A percentile compares a stretch with the other conserved stretches of the same genome.
These are phyloP conservation scores for Eragrostis curvula DNA, from an alignment of 176 grass and related monocot species.

Conservation along the genomic window DNA sequence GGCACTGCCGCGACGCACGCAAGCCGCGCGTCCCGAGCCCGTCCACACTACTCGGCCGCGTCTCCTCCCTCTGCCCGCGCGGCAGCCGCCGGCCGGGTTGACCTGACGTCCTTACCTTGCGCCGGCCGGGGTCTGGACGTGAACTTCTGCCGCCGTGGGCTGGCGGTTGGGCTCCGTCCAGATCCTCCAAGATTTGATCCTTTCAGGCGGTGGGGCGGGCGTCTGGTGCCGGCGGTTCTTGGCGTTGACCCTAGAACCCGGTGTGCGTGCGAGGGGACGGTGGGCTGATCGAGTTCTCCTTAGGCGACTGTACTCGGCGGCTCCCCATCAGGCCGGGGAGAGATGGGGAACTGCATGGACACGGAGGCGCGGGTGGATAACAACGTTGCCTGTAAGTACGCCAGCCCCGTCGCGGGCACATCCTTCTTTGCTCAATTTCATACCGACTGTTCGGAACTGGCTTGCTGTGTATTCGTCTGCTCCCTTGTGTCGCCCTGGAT, in stretches of 20 bases:
- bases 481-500: not conserved
- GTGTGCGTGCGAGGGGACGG: not conserved
- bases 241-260: not conserved
- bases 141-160: not conserved
- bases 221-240: not conserved
- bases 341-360: slow-evolving; percentile 86
- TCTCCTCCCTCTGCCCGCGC: not conserved
- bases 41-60: not conserved
- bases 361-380: slow-evolving; percentile 36
- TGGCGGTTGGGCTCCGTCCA: not conserved
- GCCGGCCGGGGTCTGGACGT: not conserved
- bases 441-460: not conserved
- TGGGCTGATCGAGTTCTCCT: not conserved
- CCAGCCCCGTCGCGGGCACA: not conserved
- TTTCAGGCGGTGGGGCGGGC: not conserved
- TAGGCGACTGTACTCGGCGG: not conserved
- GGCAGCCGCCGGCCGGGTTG: slow-evolving; percentile 24
- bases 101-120: not conserved
- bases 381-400: slow-evolving; percentile 58
- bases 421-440: not conserved
- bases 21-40: not conserved
- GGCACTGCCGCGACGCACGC: not conserved
- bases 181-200: slow-evolving; percentile 26
- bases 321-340: not conserved
- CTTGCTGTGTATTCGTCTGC: not conserved